A percentile compares a stretch with the other conserved stretches of the same genome.
Evolutionary conservation across 2,329 filamentous ascomycete genomes (phyloP).

Genomic region (Hypoxylon sp.): DNA sequence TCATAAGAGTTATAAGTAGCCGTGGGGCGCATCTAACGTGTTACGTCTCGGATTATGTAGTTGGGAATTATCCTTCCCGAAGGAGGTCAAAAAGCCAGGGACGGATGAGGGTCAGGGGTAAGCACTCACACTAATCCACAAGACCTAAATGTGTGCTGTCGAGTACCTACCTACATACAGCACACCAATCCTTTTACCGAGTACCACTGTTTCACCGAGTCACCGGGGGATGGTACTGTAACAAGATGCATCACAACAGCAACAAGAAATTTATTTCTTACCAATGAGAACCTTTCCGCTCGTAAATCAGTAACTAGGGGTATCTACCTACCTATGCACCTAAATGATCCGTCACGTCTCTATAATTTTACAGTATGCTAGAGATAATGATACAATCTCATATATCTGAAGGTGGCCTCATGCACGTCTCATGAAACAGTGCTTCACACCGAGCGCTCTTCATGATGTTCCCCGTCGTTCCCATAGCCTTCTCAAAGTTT

Average conservation of each 20-base stretch:
- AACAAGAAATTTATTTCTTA: neutral
- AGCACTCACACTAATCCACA: neutral
- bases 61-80: neutral
- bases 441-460: slow-evolving; percentile 55
- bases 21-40: neutral
- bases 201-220: neutral
- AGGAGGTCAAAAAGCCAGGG: neutral
- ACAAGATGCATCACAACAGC: neutral
- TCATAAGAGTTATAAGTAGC: neutral
- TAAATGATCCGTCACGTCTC: slow-evolving; percentile 6
- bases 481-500: slow-evolving; percentile 50
- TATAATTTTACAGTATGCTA: neutral
- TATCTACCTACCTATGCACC: slow-evolving; percentile 19
- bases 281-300: neutral
- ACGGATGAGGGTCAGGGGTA: neutral
- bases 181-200: neutral
- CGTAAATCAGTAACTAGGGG: slow-evolving; percentile 12
- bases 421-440: slow-evolving; percentile 50
- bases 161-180: neutral
- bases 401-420: slow-evolving; percentile 38
- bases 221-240: neutral
- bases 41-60: neutral
- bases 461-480: slow-evolving; percentile 53
- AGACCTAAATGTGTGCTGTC: neutral
- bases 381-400: slow-evolving; percentile 19